Conservation (phyloP, 495 filamentous ascomycete genomes). For the Terfezia claveryi region DNA sequence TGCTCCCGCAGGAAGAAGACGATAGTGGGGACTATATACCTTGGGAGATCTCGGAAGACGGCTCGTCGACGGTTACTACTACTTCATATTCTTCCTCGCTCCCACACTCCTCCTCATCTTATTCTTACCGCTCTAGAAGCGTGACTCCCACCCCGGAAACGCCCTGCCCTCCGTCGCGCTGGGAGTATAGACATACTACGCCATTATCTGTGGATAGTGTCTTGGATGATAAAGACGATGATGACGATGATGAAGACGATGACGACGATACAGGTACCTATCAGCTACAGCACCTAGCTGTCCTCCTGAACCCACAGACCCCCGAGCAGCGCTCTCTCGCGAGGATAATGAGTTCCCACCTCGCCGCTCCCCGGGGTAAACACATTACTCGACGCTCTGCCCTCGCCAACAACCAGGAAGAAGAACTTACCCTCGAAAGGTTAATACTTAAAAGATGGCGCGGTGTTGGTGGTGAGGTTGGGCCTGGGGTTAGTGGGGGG, state of each 20-base stretch:
- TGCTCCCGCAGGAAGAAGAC: not conserved
- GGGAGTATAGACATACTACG: not conserved
- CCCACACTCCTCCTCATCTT: not conserved
- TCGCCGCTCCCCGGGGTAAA: constrained; percentile 41
- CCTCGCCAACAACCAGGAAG: constrained; percentile 45
- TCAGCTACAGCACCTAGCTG: constrained; percentile 36
- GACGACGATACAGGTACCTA: constrained; percentile 17
- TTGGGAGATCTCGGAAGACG: not conserved
- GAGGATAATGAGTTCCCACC: constrained; percentile 56
- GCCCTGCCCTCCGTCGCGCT: not conserved
- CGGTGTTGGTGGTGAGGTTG: constrained; percentile 1
- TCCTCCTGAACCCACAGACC: constrained; percentile 62
- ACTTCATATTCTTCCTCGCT: not conserved
- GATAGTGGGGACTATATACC: constrained; percentile 2
- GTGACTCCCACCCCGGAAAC: not conserved
- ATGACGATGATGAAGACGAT: constrained; percentile 29
- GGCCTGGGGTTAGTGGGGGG: constrained; percentile 32
- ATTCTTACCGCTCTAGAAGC: not conserved
- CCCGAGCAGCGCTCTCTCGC: constrained; percentile 62
- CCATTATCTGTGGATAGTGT: constrained; percentile 2
- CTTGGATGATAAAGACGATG: constrained; percentile 21
- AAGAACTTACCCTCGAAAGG: constrained; percentile 57
- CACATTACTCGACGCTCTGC: constrained; percentile 29
- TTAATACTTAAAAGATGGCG: constrained; percentile 37
- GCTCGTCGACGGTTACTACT: no score